phyloP scores from a whole-genome alignment of 495 filamentous ascomycete genomes.

The Rusavskia elegans region DNA sequence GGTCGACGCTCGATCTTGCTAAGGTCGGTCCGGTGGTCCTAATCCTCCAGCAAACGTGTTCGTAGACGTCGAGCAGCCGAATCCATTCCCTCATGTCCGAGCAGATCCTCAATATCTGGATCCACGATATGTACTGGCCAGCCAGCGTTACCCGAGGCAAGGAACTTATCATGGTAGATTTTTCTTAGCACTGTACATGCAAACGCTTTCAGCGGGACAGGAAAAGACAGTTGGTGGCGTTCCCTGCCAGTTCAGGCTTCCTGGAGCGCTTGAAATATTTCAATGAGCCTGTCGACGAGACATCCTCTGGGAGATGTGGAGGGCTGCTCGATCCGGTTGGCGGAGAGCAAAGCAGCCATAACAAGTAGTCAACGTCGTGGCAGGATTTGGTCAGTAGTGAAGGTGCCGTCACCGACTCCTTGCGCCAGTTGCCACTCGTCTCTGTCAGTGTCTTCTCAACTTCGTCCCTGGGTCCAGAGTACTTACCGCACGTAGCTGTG shows the following conservation, averaged over 20 bases:
- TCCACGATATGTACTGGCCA: constrained; percentile 54
- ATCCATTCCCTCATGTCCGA: constrained; percentile 13
- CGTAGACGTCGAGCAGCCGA: constrained; percentile 21
- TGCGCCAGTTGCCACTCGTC: constrained; percentile 57
- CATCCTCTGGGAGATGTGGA: constrained; percentile 55
- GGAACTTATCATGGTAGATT: constrained; percentile 50
- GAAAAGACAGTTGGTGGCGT: constrained; percentile 78
- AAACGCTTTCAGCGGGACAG: constrained; percentile 55
- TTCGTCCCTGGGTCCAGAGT: not conserved
- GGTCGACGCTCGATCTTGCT: constrained; percentile 40
- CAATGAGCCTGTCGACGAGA: constrained; percentile 56
- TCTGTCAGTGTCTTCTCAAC: not conserved
- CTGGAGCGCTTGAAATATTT: constrained; percentile 54
- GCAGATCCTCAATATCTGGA: constrained; percentile 74
- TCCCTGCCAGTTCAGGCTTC: constrained; percentile 58
- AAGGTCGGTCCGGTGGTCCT: constrained; percentile 34
- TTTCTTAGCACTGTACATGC: constrained; percentile 69
- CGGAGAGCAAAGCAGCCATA: constrained; percentile 74
- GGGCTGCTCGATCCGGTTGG: constrained; percentile 19
- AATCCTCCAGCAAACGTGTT: constrained; percentile 46
- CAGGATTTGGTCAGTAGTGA: constrained; percentile 86
- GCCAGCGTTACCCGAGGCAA: constrained; percentile 40
- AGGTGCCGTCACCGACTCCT: constrained; percentile 47
- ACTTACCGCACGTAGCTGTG: constrained; percentile 73
- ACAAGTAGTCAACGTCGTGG: constrained; percentile 79